phyloP scores from a whole-genome alignment of 106 monocot genomes.

The Platanthera guangdongensis region DNA sequence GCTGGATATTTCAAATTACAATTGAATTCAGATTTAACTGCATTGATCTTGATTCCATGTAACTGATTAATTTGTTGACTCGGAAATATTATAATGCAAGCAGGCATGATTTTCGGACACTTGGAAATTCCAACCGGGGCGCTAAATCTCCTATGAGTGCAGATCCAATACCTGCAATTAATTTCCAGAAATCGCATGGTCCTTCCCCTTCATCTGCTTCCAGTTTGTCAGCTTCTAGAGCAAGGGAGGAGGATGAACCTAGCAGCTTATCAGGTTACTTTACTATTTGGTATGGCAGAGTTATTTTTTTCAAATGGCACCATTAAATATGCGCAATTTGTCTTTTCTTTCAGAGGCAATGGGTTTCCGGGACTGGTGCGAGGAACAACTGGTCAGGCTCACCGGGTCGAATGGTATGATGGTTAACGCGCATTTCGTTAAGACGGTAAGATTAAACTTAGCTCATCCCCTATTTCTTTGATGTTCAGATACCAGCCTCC shows the following conservation, averaged over 20 bases:
- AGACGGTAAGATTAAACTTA: not conserved
- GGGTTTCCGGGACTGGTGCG: conserved; percentile 93
- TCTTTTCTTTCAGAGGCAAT: conserved; percentile 60
- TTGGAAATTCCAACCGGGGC: conserved; percentile 34
- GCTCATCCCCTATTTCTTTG: not conserved
- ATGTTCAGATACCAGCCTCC: conserved; percentile 59
- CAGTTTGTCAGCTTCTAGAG: conserved; percentile 27
- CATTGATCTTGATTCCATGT: not conserved
- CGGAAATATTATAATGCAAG: not conserved
- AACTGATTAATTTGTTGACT: not conserved
- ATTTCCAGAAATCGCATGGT: conserved; percentile 17
- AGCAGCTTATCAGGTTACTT: conserved; percentile 53
- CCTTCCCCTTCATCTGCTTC: conserved; percentile 14
- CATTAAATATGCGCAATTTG: conserved; percentile 1
- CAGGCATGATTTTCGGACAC: conserved; percentile 58
- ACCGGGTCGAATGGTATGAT: conserved; percentile 69
- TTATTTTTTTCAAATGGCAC: not conserved
- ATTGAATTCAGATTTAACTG: not conserved
- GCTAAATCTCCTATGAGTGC: conserved; percentile 25
- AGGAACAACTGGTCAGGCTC: conserved; percentile 57
- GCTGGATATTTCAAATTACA: too few relatives aligned
- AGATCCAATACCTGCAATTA: conserved; percentile 9
- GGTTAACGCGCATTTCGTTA: not conserved
- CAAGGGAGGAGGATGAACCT: conserved; percentile 26
- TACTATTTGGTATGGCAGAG: not conserved